These are phyloP conservation scores for Aspergillus candidus DNA, from an alignment of 2,329 filamentous ascomycete genomes.

Conservation along the genomic window DNA sequence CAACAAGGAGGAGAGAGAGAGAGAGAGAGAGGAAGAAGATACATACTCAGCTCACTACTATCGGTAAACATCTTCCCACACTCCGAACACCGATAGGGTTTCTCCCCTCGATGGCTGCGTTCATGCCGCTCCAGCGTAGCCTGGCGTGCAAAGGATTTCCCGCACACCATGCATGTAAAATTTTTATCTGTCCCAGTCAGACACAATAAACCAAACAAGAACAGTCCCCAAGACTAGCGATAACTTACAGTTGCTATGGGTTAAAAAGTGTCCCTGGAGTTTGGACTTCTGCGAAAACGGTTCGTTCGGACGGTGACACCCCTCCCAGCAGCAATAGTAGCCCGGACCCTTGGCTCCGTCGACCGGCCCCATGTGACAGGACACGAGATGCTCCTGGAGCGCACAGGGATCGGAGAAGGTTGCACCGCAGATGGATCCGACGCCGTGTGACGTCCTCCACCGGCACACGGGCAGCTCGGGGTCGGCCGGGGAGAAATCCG, in stretches of 20 bases:
- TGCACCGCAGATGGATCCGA: constrained; percentile 29
- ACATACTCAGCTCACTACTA: constrained; percentile 40
- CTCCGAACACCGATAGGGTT: constrained; percentile 37
- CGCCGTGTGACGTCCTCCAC: constrained; percentile 27
- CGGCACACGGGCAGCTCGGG: constrained; percentile 34
- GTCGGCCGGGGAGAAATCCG: constrained; percentile 27
- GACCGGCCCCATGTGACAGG: constrained; percentile 33
- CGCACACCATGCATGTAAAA: constrained; percentile 37
- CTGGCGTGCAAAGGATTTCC: constrained; percentile 38
- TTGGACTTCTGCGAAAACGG: constrained; percentile 43
- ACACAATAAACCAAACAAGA: not conserved
- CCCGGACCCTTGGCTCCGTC: constrained; percentile 36
- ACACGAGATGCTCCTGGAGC: constrained; percentile 37
- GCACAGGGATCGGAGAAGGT: constrained; percentile 30
- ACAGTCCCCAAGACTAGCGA: not conserved
- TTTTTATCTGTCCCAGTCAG: constrained; percentile 32
- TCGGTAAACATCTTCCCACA: constrained; percentile 41
- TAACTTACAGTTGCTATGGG: constrained; percentile 39
- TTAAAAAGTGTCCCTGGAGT: constrained; percentile 40
- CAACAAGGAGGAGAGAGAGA: not conserved
- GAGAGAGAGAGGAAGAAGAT: not conserved
- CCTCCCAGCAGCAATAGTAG: constrained; percentile 41
- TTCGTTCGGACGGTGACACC: constrained; percentile 37
- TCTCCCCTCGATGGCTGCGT: constrained; percentile 40
- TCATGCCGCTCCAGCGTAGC: constrained; percentile 41